Base-by-base conservation (phyloP, 2,329 filamentous ascomycete genomes). In the Talaromyces rugulosus region DNA sequence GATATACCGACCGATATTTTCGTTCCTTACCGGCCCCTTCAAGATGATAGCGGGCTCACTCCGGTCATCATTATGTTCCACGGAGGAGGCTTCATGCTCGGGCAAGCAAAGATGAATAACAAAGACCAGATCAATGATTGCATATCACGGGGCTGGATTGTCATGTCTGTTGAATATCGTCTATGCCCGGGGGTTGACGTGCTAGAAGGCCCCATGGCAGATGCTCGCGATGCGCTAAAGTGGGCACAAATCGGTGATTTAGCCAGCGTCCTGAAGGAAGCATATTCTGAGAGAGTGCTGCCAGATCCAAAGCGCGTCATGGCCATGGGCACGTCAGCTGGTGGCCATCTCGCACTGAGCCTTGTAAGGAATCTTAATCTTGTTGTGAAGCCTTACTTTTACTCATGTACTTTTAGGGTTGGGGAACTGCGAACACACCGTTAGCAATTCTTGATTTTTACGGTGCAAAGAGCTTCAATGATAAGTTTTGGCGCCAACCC, bases 1-100 rank as follows among this genome's bases (percentile, higher is more conserved):
- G 30, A 23, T 27, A 56, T 56, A n/a, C 54, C 54, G n/a, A 56
- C 54, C 33, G 54, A 56, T 18, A 56, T 56, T 33, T 40, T 36
- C n/a, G n/a, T 56, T 9, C 54, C 54, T 27, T 7, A 18, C 11
- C 36, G 36, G 16, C 30, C 16, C 3, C n/a, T 36, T 23, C 16
- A 28, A n/a, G 11, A 40, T 12, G n/a, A 28, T 14, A 9, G 18
- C 40, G 54, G 14, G 6, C 30, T 40, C 6, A 36, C 54, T 12
- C 54, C 54, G 16, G 54, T 56, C 14, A 33, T 56, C 18, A 42
- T 56, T 18, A 56, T 56, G 54, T 31, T 36, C 12, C 54, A 56
- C 33, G 54, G 54, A 23, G 54, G 54, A n/a, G 54, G 27, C 8
- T 56, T 56, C 30, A 56, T 56, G 4, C 33, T 56, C 2, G 54